These are phyloP conservation scores for Exutisphaerella laricina DNA, from an alignment of 2,329 filamentous ascomycete species.

Conservation along the genomic window DNA sequence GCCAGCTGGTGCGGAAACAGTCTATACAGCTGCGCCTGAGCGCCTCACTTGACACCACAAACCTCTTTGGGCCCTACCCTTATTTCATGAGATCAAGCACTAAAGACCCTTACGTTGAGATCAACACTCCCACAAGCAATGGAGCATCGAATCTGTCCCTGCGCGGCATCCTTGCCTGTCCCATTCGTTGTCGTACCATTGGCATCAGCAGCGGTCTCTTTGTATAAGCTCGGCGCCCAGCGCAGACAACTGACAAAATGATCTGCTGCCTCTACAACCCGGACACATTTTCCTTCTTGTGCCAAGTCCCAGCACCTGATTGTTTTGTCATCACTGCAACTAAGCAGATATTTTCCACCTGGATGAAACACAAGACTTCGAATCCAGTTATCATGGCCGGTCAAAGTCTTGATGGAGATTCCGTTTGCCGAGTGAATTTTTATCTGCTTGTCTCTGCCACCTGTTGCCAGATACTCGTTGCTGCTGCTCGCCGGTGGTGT, in stretches of 20 bases:
- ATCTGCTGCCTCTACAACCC: conserved; percentile 65
- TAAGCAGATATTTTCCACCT: conserved; percentile 82
- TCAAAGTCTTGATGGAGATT: conserved; percentile 73
- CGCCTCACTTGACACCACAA: too few species aligned
- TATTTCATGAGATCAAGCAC: conserved; percentile 36
- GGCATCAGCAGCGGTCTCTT: conserved; percentile 44
- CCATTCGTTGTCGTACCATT: conserved; percentile 44
- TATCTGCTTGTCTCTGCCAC: conserved; percentile 84
- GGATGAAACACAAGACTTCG: conserved; percentile 82
- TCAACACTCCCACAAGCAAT: conserved; percentile 86
- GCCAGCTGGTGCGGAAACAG: too few species aligned
- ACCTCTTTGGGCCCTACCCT: too few species aligned
- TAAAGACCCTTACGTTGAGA: conserved; percentile 72
- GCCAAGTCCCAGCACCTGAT: conserved; percentile 88
- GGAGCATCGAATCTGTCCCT: conserved; percentile 68
- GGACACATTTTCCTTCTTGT: conserved; percentile 87
- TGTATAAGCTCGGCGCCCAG: conserved; percentile 75
- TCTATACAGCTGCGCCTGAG: too few species aligned
- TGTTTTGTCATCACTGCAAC: conserved; percentile 83
- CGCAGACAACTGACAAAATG: conserved; percentile 82
- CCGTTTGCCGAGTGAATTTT: conserved; percentile 83
- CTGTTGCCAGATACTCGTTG: conserved; percentile 85
- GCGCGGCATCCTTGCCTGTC: conserved; percentile 18
- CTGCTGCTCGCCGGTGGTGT: conserved; percentile 66
- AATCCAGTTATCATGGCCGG: conserved; percentile 94